phyloP scores from a whole-genome alignment of 768 basidiomycete genomes.

The Cubamyces sp. region DNA sequence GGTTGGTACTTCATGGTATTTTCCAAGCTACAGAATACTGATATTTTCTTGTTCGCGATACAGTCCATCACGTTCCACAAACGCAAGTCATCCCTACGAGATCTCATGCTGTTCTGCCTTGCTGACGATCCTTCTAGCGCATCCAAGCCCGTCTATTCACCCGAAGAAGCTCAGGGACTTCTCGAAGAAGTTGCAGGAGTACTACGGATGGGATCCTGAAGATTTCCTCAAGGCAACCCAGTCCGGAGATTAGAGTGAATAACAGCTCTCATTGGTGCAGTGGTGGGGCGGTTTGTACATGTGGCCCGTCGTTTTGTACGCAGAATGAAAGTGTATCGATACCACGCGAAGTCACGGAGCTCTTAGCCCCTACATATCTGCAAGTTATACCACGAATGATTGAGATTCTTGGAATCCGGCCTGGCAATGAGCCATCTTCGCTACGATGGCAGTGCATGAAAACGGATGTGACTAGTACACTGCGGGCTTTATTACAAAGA shows the following conservation, averaged over 20 bases:
- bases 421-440: too few relatives aligned
- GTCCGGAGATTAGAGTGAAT: conserved; percentile 9
- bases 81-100: conserved; percentile 46
- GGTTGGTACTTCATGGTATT: conserved; percentile 37
- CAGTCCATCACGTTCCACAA: conserved; percentile 80
- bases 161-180: conserved; percentile 53
- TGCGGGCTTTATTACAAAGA: too few relatives aligned
- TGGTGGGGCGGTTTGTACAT: too few relatives aligned
- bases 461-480: too few relatives aligned
- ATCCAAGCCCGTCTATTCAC: conserved; percentile 70
- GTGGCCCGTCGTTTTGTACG: too few relatives aligned
- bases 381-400: too few relatives aligned
- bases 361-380: too few relatives aligned
- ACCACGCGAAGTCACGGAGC: too few relatives aligned
- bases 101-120: neutral
- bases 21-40: neutral
- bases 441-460: too few relatives aligned
- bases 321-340: too few relatives aligned
- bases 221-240: conserved; percentile 39
- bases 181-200: conserved; percentile 58
- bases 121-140: conserved; percentile 48
- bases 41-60: neutral
- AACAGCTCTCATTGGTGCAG: neutral
- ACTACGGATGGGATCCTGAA: conserved; percentile 68
- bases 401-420: too few relatives aligned